Conservation (phyloP, 805 yeast species). For the Alloascoidea africana region DNA sequence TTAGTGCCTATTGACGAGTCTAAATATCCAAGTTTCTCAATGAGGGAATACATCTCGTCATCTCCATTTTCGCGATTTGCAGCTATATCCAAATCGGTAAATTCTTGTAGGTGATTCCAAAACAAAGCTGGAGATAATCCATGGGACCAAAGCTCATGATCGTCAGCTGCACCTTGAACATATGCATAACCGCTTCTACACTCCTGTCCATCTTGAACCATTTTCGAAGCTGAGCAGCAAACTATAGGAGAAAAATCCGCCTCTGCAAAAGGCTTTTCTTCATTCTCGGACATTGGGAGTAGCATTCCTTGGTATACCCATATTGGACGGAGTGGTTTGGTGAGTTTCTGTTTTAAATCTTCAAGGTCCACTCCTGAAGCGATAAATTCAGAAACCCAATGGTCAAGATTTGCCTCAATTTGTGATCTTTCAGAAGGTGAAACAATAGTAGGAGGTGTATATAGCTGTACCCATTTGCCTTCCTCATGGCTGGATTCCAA, state of each 20-base stretch:
- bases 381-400: slow-evolving; percentile 28
- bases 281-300: slow-evolving; percentile 13
- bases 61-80: no score
- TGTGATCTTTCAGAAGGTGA: slow-evolving; percentile 39
- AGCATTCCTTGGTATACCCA: slow-evolving; percentile 51
- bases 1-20: background rate
- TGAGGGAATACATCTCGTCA: slow-evolving; percentile 13
- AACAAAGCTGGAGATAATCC: slow-evolving; percentile 35
- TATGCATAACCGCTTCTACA: slow-evolving; percentile 36
- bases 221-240: slow-evolving; percentile 47
- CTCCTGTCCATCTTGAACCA: slow-evolving; percentile 42
- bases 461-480: no score
- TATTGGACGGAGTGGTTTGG: slow-evolving; percentile 43
- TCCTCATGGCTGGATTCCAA: no score
- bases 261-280: slow-evolving; percentile 18
- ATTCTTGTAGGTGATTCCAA: slow-evolving; percentile 30
- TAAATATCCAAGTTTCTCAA: slow-evolving; percentile 8
- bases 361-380: slow-evolving; percentile 24
- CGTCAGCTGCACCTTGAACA: slow-evolving; percentile 92
- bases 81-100: slow-evolving; percentile 15
- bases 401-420: slow-evolving; percentile 31
- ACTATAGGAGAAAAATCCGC: slow-evolving; percentile 27
- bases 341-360: slow-evolving; percentile 18
- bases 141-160: slow-evolving; percentile 75
- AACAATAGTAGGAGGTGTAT: slow-evolving; percentile 37